These are phyloP conservation scores for Pseudofabraea citricarpa DNA, from an alignment of 2,329 filamentous ascomycete genomes.

Conservation along the genomic window DNA sequence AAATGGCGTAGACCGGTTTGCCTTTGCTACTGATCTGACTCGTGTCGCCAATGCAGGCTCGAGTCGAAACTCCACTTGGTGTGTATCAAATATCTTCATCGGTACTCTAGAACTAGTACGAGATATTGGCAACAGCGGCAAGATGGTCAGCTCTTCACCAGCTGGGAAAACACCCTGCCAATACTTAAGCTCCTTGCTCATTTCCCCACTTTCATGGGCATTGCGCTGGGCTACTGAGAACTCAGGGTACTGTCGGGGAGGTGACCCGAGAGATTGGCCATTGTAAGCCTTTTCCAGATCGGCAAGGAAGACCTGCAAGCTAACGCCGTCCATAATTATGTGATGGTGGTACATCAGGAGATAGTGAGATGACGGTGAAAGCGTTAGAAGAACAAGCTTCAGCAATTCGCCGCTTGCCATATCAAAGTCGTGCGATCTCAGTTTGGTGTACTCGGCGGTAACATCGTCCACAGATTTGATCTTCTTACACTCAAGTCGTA, in stretches of 20 bases:
- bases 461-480: constrained; percentile 19
- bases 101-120: constrained; percentile 11
- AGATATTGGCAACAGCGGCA: constrained; percentile 32
- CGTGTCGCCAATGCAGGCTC: constrained; percentile 11
- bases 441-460: constrained; percentile 12
- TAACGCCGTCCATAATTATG: constrained; percentile 45
- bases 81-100: constrained; percentile 15
- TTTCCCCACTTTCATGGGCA: constrained; percentile 23
- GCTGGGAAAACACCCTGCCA: constrained; percentile 27
- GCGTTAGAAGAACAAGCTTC: constrained; percentile 30
- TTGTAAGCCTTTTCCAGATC: constrained; percentile 41
- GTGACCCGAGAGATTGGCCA: constrained; percentile 13
- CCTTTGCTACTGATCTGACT: constrained; percentile 20
- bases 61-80: constrained; percentile 14
- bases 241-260: constrained; percentile 30
- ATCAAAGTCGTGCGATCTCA: constrained; percentile 30
- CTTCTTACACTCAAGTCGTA: constrained; percentile 23
- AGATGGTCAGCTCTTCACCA: constrained; percentile 12
- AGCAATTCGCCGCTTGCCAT: constrained; percentile 31
- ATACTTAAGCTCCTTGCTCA: constrained; percentile 27
- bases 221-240: constrained; percentile 29
- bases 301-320: constrained; percentile 35
- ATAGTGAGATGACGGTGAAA: constrained; percentile 29
- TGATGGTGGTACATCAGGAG: constrained; percentile 42
- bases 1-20: constrained; percentile 31